Percentiles rank a stretch among this genome's conserved stretches.
Evolutionary conservation across 2,329 filamentous ascomycete genomes (phyloP).

Genomic region (Nigrospora sphaerica): DNA sequence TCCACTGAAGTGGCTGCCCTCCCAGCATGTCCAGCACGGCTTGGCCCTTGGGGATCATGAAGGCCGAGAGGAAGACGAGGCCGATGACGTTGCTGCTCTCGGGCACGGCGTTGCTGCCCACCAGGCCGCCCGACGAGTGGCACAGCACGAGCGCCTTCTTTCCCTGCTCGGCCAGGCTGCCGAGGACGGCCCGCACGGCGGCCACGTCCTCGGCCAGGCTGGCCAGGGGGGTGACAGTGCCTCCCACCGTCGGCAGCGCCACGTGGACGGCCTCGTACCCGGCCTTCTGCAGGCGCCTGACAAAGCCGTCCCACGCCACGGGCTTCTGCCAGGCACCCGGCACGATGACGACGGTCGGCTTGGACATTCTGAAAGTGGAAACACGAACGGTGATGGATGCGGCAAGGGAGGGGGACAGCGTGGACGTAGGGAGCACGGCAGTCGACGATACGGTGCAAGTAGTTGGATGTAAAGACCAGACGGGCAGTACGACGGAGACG

Average conservation of each 20-base stretch:
- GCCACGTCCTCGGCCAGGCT: slow-evolving; percentile 2
- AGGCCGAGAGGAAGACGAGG: slow-evolving; percentile 3
- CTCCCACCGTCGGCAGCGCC: slow-evolving; percentile 1
- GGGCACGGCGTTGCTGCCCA: slow-evolving; percentile 3
- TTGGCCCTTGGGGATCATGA: slow-evolving; percentile 4
- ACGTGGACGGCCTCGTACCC: slow-evolving; percentile 2
- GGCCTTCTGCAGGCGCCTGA: background rate
- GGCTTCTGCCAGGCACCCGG: slow-evolving; percentile 5
- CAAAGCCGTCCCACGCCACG: background rate
- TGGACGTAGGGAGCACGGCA: too few species aligned
- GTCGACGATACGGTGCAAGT: too few species aligned
- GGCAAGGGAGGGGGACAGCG: too few species aligned
- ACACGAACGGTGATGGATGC: too few species aligned
- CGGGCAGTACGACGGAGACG: too few species aligned
- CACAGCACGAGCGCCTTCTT: background rate
- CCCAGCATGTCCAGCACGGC: slow-evolving; percentile 7
- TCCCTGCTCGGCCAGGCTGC: background rate
- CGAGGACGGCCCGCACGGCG: slow-evolving; percentile 2
- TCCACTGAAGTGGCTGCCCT: slow-evolving; percentile 7
- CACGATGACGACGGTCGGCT: slow-evolving; percentile 4
- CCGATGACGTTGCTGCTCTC: slow-evolving; percentile 1
- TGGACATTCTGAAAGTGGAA: background rate
- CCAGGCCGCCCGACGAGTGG: slow-evolving; percentile 3
- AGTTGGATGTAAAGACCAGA: too few species aligned
- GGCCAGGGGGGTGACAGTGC: slow-evolving; percentile 1